A percentile compares a stretch with the other conserved stretches of the same genome.
Evolutionary conservation across 176 grass and related monocot species (phyloP).

Genomic region (Musa schizocarpa): DNA sequence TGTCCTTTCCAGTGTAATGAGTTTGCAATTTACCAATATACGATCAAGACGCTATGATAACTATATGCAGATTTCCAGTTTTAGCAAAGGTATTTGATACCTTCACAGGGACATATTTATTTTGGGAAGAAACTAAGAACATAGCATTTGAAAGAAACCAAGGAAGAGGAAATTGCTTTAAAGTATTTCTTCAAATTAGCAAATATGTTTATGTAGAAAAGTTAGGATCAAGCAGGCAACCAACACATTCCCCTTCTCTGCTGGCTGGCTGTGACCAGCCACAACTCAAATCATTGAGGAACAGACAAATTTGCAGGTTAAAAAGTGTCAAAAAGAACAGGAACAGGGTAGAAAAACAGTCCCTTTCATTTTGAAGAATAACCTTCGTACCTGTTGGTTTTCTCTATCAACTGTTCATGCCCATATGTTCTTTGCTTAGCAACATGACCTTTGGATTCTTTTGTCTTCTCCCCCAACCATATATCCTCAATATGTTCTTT

Average conservation of each 20-base stretch:
- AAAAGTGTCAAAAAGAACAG: neutral
- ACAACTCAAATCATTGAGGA: conserved; percentile 3
- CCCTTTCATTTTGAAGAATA: neutral
- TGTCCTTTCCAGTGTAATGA: neutral
- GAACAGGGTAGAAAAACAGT: neutral
- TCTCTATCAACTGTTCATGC: no score
- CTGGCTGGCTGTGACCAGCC: neutral
- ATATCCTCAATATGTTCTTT: neutral
- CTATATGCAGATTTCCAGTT: no score
- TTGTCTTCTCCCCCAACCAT: conserved; percentile 1
- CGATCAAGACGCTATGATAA: no score
- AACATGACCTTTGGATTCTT: neutral
- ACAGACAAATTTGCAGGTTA: conserved; percentile 4
- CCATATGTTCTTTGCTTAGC: neutral
- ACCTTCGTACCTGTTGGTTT: neutral
- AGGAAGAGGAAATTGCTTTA: no score
- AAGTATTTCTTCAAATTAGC: no score
- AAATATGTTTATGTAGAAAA: neutral
- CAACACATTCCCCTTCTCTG: neutral
- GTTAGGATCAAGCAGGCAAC: neutral
- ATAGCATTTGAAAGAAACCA: no score
- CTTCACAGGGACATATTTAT: no score
- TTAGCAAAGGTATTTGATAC: no score
- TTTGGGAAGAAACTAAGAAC: no score
- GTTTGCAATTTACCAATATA: neutral